Conservation (phyloP, 1,284 basidiomycete genomes). For the Leccinum proliferum region DNA sequence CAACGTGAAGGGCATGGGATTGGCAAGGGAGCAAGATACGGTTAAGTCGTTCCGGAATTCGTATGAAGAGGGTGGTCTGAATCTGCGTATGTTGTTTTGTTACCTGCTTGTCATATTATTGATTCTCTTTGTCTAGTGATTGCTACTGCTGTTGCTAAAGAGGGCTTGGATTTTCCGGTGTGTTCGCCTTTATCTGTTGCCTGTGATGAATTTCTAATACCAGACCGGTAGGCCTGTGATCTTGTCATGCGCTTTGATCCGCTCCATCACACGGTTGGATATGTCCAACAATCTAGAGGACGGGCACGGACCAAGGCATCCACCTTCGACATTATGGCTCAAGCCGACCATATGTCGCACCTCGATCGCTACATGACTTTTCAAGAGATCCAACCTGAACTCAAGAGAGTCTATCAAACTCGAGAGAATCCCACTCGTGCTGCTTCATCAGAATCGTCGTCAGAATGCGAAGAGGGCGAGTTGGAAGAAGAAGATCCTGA, state of each 20-base stretch:
- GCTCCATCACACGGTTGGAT: conserved; percentile 73
- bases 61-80: conserved; percentile 59
- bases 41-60: conserved; percentile 57
- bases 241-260: conserved; percentile 80
- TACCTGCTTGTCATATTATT: neutral
- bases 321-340: conserved; percentile 75
- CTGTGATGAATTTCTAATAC: conserved; percentile 1
- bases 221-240: conserved; percentile 59
- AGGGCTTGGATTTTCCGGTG: conserved; percentile 82
- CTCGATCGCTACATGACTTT: conserved; percentile 54
- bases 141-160: conserved; percentile 83
- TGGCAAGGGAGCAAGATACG: conserved; percentile 50
- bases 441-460: conserved; percentile 25
- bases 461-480: conserved; percentile 30
- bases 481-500: conserved; percentile 41
- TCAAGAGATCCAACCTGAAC: conserved; percentile 53
- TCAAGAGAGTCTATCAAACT: conserved; percentile 56
- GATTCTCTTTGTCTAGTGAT: conserved; percentile 46
- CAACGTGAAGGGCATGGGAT: conserved; percentile 42
- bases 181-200: conserved; percentile 12
- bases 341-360: conserved; percentile 49
- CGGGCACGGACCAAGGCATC: conserved; percentile 72
- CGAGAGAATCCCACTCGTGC: conserved; percentile 34
- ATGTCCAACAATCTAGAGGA: conserved; percentile 67
- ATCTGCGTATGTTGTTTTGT: conserved; percentile 55